phyloP scores from a whole-genome alignment of 306 rosid genomes.

The Carpinus fangiana region DNA sequence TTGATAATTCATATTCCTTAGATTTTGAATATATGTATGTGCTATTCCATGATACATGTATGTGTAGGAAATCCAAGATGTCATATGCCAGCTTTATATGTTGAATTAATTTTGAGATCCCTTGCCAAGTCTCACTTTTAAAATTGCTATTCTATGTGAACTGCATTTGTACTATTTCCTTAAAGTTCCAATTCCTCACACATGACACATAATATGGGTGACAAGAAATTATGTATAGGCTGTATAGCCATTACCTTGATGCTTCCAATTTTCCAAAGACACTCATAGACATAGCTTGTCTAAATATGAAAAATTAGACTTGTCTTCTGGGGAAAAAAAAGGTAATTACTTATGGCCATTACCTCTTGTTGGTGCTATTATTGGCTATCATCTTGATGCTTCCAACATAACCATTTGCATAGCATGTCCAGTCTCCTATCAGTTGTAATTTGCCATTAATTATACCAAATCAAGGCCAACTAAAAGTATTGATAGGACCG shows the following conservation, averaged over 20 bases:
- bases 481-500: neutral
- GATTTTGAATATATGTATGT: neutral
- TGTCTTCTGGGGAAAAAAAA: neutral
- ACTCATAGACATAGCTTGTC: neutral
- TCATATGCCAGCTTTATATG: neutral
- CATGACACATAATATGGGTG: neutral
- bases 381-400: slow-evolving; percentile 2
- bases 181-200: neutral
- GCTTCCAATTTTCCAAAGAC: neutral
- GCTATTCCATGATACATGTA: neutral
- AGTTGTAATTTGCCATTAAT: neutral
- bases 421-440: neutral
- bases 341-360: neutral
- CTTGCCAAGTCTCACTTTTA: neutral
- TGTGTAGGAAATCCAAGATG: neutral
- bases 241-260: neutral
- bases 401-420: slow-evolving; percentile 1
- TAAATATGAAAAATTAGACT: neutral
- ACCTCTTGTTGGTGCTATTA: neutral
- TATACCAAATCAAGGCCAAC: neutral
- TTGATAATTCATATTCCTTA: neutral
- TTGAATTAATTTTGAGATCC: neutral
- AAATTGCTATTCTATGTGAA: neutral
- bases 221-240: neutral
- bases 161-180: neutral